Conservation (phyloP, 768 basidiomycete species). For the Mycena epipterygia region DNA sequence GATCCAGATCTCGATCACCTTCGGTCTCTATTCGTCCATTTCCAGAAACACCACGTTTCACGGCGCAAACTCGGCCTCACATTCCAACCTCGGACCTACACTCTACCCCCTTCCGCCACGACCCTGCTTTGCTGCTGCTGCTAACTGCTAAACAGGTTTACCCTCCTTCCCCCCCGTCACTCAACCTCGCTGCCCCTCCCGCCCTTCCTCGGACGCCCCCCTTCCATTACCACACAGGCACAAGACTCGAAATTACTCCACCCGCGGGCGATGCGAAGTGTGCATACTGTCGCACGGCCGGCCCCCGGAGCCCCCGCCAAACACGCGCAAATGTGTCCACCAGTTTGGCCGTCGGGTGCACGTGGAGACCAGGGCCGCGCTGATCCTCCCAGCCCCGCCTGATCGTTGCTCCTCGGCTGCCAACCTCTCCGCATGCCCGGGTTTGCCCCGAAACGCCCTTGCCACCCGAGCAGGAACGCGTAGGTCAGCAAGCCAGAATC, state of each 20-base stretch:
- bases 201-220: background rate
- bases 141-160: background rate
- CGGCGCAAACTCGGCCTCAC: conserved; percentile 3
- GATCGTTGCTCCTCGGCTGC: too few relatives aligned
- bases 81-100: background rate
- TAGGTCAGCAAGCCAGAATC: too few relatives aligned
- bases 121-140: background rate
- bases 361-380: background rate
- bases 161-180: background rate
- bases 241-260: too few relatives aligned
- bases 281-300: too few relatives aligned
- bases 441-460: too few relatives aligned
- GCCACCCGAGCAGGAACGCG: too few relatives aligned
- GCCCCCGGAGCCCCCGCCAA: too few relatives aligned
- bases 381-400: background rate
- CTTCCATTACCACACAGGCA: conserved; percentile 7
- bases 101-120: background rate
- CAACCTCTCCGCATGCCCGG: too few relatives aligned
- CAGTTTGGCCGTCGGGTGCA: too few relatives aligned
- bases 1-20: background rate
- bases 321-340: too few relatives aligned
- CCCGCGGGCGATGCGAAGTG: too few relatives aligned
- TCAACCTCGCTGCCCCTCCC: background rate
- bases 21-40: background rate
- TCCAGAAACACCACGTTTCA: conserved; percentile 19